phyloP scores from a whole-genome alignment of 2,329 filamentous ascomycete species.

The Penicillium sp. region DNA sequence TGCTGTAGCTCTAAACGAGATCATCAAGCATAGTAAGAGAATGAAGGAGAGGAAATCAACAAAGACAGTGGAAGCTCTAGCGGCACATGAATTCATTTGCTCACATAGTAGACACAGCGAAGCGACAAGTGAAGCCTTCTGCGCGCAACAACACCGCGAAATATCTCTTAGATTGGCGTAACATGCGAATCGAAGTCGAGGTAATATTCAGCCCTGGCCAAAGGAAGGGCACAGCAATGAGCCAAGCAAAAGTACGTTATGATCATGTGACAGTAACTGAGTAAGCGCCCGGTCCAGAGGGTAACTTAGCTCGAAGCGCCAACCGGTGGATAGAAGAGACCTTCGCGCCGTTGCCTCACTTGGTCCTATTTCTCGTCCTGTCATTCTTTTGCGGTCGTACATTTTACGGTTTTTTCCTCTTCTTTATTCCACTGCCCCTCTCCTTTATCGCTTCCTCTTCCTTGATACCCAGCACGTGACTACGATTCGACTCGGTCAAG shows the following conservation, averaged over 20 bases:
- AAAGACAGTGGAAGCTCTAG: not conserved
- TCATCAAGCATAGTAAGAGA: not conserved
- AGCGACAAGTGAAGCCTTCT: too few species aligned
- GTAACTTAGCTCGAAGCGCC: constrained; percentile 7
- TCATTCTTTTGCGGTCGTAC: constrained; percentile 11
- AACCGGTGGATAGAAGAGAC: constrained; percentile 3
- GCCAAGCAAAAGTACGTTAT: not conserved
- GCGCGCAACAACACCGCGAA: too few species aligned
- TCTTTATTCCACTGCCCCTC: not conserved
- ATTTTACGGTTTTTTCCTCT: constrained; percentile 7
- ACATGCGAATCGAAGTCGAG: too few species aligned
- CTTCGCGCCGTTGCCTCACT: constrained; percentile 8
- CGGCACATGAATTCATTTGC: not conserved
- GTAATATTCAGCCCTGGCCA: not conserved
- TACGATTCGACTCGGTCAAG: constrained; percentile 4
- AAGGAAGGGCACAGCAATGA: not conserved
- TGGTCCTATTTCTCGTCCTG: constrained; percentile 4
- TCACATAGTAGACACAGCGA: not conserved
- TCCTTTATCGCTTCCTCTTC: not conserved
- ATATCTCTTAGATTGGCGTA: too few species aligned
- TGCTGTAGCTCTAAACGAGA: not conserved
- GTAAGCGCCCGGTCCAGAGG: constrained; percentile 17
- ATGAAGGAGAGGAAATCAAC: not conserved
- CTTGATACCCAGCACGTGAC: not conserved
- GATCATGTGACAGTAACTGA: constrained; percentile 21